phyloP scores from a whole-genome alignment of 208 protist species.

The Crithidia expoeki region DNA sequence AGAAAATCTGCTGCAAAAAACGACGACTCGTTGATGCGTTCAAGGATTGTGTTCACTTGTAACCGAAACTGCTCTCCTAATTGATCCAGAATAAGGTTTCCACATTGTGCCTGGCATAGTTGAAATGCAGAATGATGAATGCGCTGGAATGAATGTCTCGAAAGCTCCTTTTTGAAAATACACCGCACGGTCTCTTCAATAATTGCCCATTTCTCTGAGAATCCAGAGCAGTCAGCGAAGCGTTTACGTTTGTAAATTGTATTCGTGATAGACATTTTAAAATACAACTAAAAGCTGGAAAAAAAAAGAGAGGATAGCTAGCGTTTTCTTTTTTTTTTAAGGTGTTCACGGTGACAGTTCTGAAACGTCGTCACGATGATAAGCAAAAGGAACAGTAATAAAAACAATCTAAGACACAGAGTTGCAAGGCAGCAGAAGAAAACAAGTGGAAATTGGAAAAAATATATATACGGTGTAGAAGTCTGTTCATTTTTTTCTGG shows the following conservation, averaged over 20 bases:
- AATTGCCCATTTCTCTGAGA: conserved; percentile 65
- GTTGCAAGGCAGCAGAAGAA: no score
- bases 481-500: no score
- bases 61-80: conserved; percentile 48
- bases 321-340: background rate
- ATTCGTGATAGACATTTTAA: conserved; percentile 20
- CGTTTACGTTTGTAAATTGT: conserved; percentile 29
- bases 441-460: no score
- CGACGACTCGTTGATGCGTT: conserved; percentile 28
- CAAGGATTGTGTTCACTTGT: conserved; percentile 37
- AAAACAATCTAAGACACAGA: no score
- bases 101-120: conserved; percentile 58
- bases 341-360: no score
- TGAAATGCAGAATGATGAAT: conserved; percentile 81
- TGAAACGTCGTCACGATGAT: no score
- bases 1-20: conserved; percentile 50
- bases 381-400: no score
- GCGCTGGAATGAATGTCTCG: conserved; percentile 71
- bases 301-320: background rate
- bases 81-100: conserved; percentile 42
- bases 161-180: conserved; percentile 54
- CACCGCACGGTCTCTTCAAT: conserved; percentile 56
- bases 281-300: background rate
- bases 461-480: no score
- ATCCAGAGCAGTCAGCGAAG: conserved; percentile 30